These are phyloP conservation scores for Prunus campanulata DNA, from an alignment of 306 rosid genomes.

Conservation along the genomic window DNA sequence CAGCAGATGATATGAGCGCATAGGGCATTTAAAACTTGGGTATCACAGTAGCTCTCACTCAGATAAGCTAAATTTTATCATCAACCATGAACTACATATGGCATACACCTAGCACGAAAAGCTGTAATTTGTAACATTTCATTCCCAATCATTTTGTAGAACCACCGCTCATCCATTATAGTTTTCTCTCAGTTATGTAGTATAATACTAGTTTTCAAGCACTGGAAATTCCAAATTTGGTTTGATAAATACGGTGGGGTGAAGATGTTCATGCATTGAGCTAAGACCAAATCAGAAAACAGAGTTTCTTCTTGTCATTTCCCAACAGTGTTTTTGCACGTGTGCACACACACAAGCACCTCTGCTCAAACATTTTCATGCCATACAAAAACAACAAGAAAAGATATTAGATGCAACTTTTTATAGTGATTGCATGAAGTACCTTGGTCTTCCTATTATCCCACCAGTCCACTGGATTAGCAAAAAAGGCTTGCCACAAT, in stretches of 20 bases:
- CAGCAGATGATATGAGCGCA: not conserved
- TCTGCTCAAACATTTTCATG: not conserved
- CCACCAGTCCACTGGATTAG: constrained; percentile 65
- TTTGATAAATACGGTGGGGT: not conserved
- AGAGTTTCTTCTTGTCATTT: not conserved
- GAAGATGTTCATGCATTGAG: not conserved
- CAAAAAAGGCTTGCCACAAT: constrained; percentile 71
- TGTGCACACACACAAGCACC: not conserved
- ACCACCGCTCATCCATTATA: not conserved
- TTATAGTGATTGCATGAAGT: not conserved
- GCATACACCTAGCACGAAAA: not conserved
- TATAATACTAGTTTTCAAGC: not conserved
- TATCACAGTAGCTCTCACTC: not conserved
- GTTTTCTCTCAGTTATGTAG: not conserved
- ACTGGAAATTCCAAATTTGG: not conserved
- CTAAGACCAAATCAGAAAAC: not conserved
- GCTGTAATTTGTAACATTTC: not conserved
- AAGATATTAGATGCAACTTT: not conserved
- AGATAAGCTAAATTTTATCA: not conserved
- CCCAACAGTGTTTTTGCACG: not conserved
- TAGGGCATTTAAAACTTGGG: not conserved
- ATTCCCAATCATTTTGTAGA: not conserved
- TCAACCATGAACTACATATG: not conserved
- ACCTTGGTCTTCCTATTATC: constrained; percentile 65
- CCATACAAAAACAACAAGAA: not conserved